Conservation (phyloP, 176 grass and related monocot genomes). For the Cenchrus purpureus region DNA sequence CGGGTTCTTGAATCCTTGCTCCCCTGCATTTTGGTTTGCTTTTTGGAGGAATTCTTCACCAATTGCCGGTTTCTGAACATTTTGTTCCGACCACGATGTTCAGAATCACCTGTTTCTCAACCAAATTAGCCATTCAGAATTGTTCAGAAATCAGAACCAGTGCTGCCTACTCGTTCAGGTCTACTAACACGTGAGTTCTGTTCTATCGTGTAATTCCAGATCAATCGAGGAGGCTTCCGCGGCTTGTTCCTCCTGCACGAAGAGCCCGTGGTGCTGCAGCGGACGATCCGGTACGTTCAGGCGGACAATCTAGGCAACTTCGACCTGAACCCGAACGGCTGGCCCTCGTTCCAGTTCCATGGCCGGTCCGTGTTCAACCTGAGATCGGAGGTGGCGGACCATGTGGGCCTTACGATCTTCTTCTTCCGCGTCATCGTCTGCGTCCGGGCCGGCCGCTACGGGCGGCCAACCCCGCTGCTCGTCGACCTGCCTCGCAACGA, state of each 20-base stretch:
- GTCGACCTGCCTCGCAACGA: conserved; percentile 45
- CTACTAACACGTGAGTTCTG: neutral
- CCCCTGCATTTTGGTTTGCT: neutral
- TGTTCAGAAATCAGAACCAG: conserved; percentile 8
- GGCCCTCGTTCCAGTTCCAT: neutral
- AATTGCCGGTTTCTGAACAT: neutral
- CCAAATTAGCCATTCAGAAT: neutral
- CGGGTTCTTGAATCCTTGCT: neutral
- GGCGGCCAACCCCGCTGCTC: conserved; percentile 37
- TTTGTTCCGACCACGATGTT: neutral
- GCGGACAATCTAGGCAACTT: conserved; percentile 4
- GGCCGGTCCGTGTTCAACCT: conserved; percentile 13
- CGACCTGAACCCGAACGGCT: neutral
- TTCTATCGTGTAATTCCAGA: neutral
- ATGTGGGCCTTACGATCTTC: neutral
- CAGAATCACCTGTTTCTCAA: neutral
- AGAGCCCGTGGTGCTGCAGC: neutral
- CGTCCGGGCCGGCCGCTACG: conserved; percentile 26
- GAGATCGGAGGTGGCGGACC: conserved; percentile 7
- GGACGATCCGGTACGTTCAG: neutral
- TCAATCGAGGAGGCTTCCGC: neutral
- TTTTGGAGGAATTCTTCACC: neutral
- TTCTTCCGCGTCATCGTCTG: conserved; percentile 25
- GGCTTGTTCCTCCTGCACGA: neutral
- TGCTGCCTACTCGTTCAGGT: neutral